Evolutionary conservation across 1,284 basidiomycete species (phyloP).

Genomic region (Tetrapyrgos nigripes): DNA sequence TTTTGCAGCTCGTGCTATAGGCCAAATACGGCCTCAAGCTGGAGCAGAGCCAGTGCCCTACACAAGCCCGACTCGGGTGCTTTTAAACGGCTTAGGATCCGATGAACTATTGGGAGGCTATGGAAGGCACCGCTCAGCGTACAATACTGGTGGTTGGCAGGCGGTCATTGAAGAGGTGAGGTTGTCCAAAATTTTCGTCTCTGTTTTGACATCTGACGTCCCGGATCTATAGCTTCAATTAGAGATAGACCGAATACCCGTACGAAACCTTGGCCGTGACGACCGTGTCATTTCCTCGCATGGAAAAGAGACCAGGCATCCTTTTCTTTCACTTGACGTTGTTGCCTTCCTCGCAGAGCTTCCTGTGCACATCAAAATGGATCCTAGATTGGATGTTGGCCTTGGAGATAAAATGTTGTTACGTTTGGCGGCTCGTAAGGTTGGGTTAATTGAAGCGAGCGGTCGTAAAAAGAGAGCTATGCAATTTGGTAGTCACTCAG

Average conservation of each 20-base stretch:
- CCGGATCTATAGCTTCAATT: conserved; percentile 74
- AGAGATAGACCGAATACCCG: conserved; percentile 91
- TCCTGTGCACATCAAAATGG: conserved; percentile 83
- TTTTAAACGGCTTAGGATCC: conserved; percentile 93
- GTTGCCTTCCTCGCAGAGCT: conserved; percentile 77
- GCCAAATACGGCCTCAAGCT: conserved; percentile 51
- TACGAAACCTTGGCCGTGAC: conserved; percentile 91
- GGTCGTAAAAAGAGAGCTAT: conserved; percentile 89
- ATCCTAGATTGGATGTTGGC: conserved; percentile 71
- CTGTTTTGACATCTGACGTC: background rate
- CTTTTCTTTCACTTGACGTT: conserved; percentile 84
- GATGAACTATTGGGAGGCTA: conserved; percentile 98
- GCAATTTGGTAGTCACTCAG: conserved; percentile 96
- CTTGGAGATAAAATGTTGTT: conserved; percentile 90
- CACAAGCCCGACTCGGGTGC: conserved; percentile 78
- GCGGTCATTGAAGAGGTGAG: conserved; percentile 83
- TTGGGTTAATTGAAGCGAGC: conserved; percentile 77
- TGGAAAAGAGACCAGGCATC: conserved; percentile 90
- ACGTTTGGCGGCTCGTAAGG: conserved; percentile 67
- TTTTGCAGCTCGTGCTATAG: conserved; percentile 87
- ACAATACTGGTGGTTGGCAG: conserved; percentile 68
- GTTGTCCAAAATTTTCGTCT: background rate
- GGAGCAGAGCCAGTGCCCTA: conserved; percentile 57
- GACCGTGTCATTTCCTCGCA: conserved; percentile 91
- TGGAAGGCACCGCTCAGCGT: conserved; percentile 86